Base-by-base conservation (phyloP, 139 green algal genomes). In the Pleodorina starrii region DNA sequence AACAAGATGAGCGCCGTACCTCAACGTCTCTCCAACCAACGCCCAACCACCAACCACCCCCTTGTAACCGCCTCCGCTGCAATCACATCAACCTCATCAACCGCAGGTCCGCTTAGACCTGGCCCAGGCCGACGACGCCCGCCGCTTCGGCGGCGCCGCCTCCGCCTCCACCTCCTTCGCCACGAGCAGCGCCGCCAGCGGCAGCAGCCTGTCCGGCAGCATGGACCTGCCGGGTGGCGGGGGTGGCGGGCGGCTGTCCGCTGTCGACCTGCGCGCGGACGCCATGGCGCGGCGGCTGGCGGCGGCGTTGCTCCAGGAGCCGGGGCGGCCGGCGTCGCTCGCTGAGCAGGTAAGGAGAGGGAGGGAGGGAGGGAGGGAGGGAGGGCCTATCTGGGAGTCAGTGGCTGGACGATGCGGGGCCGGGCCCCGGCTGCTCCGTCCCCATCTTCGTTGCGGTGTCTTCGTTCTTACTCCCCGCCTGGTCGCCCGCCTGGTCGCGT, bases 21-120 rank as follows among this genome's bases (percentile, higher is more conserved):
- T n/a, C n/a, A n/a, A n/a, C n/a, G n/a, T n/a, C n/a, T n/a, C n/a
- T n/a, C n/a, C n/a, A n/a, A n/a, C n/a, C n/a, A n/a, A n/a, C n/a
- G n/a, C n/a, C n/a, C n/a, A n/a, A n/a, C n/a, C n/a, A n/a, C n/a
- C n/a, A n/a, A n/a, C n/a, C n/a, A n/a, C n/a, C n/a, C n/a, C n/a
- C n/a, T n/a, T n/a, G n/a, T n/a, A n/a, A n/a, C n/a, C n/a, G n/a
- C n/a, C n/a, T n/a, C n/a, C n/a, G n/a, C n/a, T n/a, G n/a, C n/a
- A n/a, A n/a, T n/a, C n/a, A n/a, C n/a, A n/a, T n/a, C n/a, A n/a
- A n/a, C n/a, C n/a, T n/a, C n/a, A n/a, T n/a, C n/a, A n/a, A n/a
- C n/a, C n/a, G 0, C 76, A 94, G 93, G 90, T 97, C 9, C 88
- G 95, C 23, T 90, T 98, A 44, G 92, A 97, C 40, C 90, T 98